Base-by-base conservation (phyloP, 352 stramenopile genomes). In the Phytophthora foliorum region DNA sequence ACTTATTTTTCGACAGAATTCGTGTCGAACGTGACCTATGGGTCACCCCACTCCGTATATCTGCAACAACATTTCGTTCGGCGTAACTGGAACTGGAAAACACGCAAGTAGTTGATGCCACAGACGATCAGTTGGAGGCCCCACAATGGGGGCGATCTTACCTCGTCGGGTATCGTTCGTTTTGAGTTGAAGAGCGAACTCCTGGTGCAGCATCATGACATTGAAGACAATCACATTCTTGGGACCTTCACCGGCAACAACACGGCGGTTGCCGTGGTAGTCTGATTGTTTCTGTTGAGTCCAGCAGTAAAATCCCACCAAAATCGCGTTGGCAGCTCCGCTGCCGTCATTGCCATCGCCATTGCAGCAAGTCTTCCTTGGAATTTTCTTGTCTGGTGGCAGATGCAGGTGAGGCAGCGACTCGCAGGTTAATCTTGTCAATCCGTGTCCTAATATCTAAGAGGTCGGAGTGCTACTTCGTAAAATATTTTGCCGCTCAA, bases 1-100 rank as follows among this genome's bases (percentile, higher is more conserved):
- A 48, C 42, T 32, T n/a, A 9, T 55, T 59, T 39, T 72, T 67
- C 63, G 57, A 65, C 38, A 24, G 50, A 67, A 66, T 51, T 66
- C 39, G 56, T 39, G 50, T 17, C 52, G 51, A 63, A 53, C 39
- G 42, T 51, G n/a, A 58, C 57, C 45, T 48, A 45, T 25, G 25
- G 44, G 14, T 41, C 24, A 36, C 19, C 50, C 10, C 5, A 39
- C 22, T 51, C 57, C 36, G 57, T 60, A 60, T 27, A 16, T 59
- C 21, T 64, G 39, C n/a, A 46, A 7, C 39, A 13, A 3, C 39
- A 46, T 14, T 48, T 48, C 41, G 19, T 22, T 10, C 38, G 24
- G 38, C 38, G 38, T 44, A 22, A 44, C 38, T 44, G 38, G 38
- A 48, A 44, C 38, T 44, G 38, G 17, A 44, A 44, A 21, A 6